Evolutionary conservation across 106 monocot genomes (phyloP).

Genomic region (Dioscorea alata): DNA sequence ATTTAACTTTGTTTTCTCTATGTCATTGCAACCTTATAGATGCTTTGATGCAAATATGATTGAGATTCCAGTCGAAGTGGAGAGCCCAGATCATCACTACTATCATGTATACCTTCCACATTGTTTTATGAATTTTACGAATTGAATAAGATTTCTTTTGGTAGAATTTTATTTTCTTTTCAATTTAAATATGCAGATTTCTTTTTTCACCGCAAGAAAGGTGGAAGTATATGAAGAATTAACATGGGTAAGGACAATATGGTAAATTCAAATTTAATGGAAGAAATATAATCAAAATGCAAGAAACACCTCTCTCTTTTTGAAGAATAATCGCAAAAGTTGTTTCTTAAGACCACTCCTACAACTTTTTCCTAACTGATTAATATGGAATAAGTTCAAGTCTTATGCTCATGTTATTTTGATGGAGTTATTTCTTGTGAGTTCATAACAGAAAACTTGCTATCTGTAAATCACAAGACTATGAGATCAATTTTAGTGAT

Average conservation of each 20-base stretch:
- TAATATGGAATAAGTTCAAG: too few species aligned
- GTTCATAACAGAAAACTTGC: too few species aligned
- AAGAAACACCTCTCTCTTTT: background rate
- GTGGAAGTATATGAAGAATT: constrained; percentile 48
- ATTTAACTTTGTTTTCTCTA: background rate
- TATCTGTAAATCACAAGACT: constrained; percentile 39
- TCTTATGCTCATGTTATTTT: too few species aligned
- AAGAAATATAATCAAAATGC: background rate
- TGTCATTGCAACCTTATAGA: constrained; percentile 25
- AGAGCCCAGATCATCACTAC: constrained; percentile 84
- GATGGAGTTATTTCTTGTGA: too few species aligned
- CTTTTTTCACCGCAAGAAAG: constrained; percentile 45
- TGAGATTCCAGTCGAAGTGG: constrained; percentile 80
- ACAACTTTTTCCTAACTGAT: too few species aligned
- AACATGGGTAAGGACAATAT: constrained; percentile 42
- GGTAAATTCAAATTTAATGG: too few species aligned
- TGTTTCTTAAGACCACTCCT: too few species aligned
- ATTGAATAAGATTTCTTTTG: too few species aligned
- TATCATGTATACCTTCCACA: constrained; percentile 65
- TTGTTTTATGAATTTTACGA: background rate
- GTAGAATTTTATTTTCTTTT: background rate
- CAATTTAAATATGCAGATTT: constrained; percentile 29
- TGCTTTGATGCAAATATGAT: constrained; percentile 84
- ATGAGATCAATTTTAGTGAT: constrained; percentile 78
- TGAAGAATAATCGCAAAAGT: background rate